These are phyloP conservation scores for Phytophthora macrochlamydospora DNA, from an alignment of 352 stramenopile genomes.

Conservation along the genomic window DNA sequence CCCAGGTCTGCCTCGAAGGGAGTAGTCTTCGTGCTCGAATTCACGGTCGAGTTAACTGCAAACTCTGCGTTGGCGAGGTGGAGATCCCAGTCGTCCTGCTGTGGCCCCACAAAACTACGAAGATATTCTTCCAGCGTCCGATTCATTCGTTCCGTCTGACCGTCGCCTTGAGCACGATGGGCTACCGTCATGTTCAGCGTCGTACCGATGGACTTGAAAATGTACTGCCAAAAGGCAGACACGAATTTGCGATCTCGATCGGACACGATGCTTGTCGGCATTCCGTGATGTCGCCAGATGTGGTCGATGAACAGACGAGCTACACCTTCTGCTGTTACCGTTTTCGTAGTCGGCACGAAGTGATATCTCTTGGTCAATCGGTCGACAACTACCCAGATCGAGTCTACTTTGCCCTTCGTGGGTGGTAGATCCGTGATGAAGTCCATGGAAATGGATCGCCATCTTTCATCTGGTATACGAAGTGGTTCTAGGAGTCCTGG, in stretches of 20 bases:
- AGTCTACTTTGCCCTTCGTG: slow-evolving; percentile 4
- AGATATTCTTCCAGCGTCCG: slow-evolving; percentile 13
- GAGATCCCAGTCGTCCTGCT: slow-evolving; percentile 13
- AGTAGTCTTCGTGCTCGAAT: too few relatives aligned
- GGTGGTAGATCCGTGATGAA: slow-evolving; percentile 7
- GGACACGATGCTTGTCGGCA: slow-evolving; percentile 5
- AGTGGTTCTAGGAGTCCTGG: neutral
- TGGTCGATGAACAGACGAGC: neutral
- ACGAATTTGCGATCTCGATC: slow-evolving; percentile 23
- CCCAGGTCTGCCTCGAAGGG: too few relatives aligned
- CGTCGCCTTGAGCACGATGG: slow-evolving; percentile 13
- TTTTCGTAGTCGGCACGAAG: slow-evolving; percentile 6
- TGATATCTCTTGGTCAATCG: slow-evolving; percentile 11
- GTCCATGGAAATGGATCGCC: slow-evolving; percentile 12
- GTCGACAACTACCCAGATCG: slow-evolving; percentile 17
- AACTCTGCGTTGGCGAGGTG: slow-evolving; percentile 13
- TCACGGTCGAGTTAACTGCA: neutral
- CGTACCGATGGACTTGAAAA: neutral
- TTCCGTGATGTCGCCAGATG: too few relatives aligned
- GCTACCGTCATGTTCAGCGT: slow-evolving; percentile 1
- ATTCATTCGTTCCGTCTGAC: slow-evolving; percentile 18
- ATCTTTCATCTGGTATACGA: slow-evolving; percentile 6
- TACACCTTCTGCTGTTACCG: slow-evolving; percentile 8
- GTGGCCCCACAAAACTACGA: slow-evolving; percentile 8
- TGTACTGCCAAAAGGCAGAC: slow-evolving; percentile 7